phyloP scores from a whole-genome alignment of 805 yeast species.

The Myxozyma sirexii region DNA sequence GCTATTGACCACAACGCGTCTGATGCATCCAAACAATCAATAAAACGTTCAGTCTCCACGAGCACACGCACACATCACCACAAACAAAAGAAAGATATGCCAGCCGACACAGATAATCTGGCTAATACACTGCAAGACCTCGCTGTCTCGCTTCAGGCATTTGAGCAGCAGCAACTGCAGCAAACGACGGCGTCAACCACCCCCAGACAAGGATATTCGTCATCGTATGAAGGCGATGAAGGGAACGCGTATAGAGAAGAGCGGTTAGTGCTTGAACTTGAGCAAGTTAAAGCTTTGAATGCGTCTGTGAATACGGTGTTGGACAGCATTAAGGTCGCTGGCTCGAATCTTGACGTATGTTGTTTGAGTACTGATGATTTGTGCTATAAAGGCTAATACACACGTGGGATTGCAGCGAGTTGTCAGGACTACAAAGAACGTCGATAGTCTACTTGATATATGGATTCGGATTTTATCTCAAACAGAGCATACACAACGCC shows the following conservation, averaged over 20 bases:
- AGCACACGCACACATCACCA: too few relatives aligned
- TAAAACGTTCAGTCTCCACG: too few relatives aligned
- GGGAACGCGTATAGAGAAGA: constrained; percentile 14
- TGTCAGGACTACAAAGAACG: constrained; percentile 35
- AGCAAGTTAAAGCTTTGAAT: constrained; percentile 27
- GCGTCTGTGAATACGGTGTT: constrained; percentile 21
- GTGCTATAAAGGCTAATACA: constrained; percentile 2
- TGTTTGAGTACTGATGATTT: not conserved
- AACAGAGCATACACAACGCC: constrained; percentile 40
- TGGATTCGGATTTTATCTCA: constrained; percentile 42
- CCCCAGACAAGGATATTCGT: not conserved
- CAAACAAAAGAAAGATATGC: constrained; percentile 9
- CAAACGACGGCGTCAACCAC: constrained; percentile 8
- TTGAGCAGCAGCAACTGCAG: constrained; percentile 13
- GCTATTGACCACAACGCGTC: not conserved
- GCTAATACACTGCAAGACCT: constrained; percentile 20
- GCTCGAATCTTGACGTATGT: constrained; percentile 28
- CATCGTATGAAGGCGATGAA: constrained; percentile 1
- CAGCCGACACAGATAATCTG: constrained; percentile 12
- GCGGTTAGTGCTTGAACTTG: constrained; percentile 18
- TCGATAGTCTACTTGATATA: constrained; percentile 38
- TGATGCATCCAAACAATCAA: too few relatives aligned
- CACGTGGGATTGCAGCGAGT: constrained; percentile 31
- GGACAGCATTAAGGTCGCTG: constrained; percentile 24
- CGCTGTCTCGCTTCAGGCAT: constrained; percentile 11